phyloP scores from a whole-genome alignment of 2,329 filamentous ascomycete species.

The Colletotrichum lini region DNA sequence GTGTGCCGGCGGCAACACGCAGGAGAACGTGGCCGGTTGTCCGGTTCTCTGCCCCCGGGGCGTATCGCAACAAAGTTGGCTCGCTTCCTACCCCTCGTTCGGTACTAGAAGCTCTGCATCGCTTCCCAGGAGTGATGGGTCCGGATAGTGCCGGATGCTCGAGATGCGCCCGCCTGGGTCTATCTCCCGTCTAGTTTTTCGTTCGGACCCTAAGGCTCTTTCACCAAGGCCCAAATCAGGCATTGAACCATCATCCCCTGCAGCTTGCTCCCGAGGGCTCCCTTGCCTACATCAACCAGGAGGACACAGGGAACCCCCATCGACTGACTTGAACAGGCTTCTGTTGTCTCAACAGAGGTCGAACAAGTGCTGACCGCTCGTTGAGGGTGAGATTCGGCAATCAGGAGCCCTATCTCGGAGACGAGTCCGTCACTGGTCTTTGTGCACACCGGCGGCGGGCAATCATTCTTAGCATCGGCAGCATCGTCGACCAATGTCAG shows the following conservation, averaged over 20 bases:
- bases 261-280: constrained; percentile 22
- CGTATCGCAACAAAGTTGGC: constrained; percentile 8
- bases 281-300: constrained; percentile 23
- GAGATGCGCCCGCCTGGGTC: constrained; percentile 7
- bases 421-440: constrained; percentile 5
- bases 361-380: constrained; percentile 19
- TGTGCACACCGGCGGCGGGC: not conserved
- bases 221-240: not conserved
- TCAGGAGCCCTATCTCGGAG: not conserved
- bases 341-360: constrained; percentile 8
- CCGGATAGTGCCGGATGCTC: constrained; percentile 2
- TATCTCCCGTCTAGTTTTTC: constrained; percentile 13
- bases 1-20: constrained; percentile 27
- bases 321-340: constrained; percentile 17
- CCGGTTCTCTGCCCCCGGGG: constrained; percentile 7
- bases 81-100: constrained; percentile 35
- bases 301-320: constrained; percentile 21
- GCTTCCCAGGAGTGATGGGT: constrained; percentile 13
- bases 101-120: constrained; percentile 32
- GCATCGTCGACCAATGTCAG: constrained; percentile 16
- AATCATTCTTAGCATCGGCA: constrained; percentile 9
- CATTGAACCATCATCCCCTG: not conserved
- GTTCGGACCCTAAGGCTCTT: not conserved
- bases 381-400: constrained; percentile 17
- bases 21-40: constrained; percentile 13